These are phyloP conservation scores for Termitomyces heimii DNA, from an alignment of 768 basidiomycete species.

Conservation along the genomic window DNA sequence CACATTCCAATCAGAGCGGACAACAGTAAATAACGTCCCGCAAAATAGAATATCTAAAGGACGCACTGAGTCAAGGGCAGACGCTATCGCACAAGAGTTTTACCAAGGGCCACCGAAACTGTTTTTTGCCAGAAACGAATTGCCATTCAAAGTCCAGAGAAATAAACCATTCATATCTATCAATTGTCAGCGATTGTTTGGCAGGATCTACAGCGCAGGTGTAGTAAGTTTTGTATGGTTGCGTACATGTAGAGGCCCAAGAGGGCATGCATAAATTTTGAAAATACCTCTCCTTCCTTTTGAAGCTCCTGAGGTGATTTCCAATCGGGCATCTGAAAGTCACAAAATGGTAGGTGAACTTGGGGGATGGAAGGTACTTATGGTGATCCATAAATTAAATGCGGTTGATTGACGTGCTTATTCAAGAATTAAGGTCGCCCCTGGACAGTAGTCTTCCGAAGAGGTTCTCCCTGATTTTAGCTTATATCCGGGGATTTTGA, in stretches of 20 bases:
- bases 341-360: not conserved
- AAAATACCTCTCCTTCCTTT: constrained; percentile 38
- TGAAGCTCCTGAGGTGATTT: constrained; percentile 38
- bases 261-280: constrained; percentile 51
- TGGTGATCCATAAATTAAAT: not conserved
- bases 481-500: not conserved
- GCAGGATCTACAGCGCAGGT: not conserved
- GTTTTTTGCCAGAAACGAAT: constrained; percentile 47
- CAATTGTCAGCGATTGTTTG: not conserved
- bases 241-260: constrained; percentile 52
- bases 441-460: not conserved
- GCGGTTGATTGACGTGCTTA: not conserved
- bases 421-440: not conserved
- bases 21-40: constrained; percentile 59
- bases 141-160: constrained; percentile 63
- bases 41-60: constrained; percentile 57
- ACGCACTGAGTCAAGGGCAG: not conserved
- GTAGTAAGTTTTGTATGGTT: not conserved
- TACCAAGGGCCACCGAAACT: constrained; percentile 67
- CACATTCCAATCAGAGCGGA: constrained; percentile 66
- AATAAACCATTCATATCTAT: constrained; percentile 58
- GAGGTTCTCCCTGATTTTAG: not conserved
- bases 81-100: constrained; percentile 4
- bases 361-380: not conserved
- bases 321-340: constrained; percentile 46